phyloP scores from a whole-genome alignment of 2,329 filamentous ascomycete genomes.

The Orbilia javanica region DNA sequence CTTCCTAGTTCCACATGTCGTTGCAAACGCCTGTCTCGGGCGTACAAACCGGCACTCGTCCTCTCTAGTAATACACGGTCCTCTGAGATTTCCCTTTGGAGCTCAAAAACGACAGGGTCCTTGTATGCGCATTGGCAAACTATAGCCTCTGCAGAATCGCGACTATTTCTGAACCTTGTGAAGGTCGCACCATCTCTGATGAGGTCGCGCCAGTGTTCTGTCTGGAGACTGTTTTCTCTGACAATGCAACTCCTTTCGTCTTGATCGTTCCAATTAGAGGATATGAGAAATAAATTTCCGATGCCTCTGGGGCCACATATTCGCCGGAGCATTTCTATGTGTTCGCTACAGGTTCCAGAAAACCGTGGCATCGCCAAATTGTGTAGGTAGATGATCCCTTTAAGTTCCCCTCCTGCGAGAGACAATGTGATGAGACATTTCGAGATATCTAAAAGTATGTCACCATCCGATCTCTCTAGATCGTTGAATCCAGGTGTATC shows the following conservation, averaged over 20 bases:
- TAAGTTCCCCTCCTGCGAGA: neutral
- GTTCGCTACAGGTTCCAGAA: neutral
- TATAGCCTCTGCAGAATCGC: neutral
- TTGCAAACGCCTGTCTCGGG: neutral
- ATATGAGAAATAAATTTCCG: neutral
- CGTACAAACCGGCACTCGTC: neutral
- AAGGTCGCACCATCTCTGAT: neutral
- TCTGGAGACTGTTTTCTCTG: neutral
- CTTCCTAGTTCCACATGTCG: neutral
- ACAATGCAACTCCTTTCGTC: neutral
- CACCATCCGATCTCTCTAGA: neutral
- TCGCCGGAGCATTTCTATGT: neutral
- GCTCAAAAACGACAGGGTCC: neutral
- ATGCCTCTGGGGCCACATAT: neutral
- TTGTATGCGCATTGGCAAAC: neutral
- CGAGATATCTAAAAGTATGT: neutral
- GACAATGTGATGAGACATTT: neutral
- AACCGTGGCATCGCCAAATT: neutral
- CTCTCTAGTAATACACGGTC: neutral
- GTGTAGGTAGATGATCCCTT: neutral
- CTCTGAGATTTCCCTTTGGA: neutral
- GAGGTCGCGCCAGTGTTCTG: neutral
- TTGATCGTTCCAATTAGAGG: neutral
- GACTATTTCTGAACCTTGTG: neutral
- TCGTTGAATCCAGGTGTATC: neutral